Evolutionary conservation across 768 basidiomycete genomes (phyloP), one percentile per base, ranked within the genome.

Genomic region (Russula sp.): DNA sequence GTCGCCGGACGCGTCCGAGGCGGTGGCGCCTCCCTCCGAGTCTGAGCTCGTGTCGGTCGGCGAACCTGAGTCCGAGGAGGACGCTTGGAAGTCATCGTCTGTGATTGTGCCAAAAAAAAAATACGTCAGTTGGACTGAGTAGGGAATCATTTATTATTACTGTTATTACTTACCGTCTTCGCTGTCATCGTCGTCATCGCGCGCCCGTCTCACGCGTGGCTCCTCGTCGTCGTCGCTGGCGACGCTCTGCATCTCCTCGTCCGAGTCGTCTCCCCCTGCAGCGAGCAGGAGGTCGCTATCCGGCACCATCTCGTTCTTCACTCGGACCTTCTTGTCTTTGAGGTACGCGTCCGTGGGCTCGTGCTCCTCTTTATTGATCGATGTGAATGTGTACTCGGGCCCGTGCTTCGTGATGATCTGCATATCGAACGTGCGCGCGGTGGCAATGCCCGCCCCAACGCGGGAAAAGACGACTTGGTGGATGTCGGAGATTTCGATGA

Each of bases 321-420:
- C 83, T 69, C 86, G 84, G 68, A 98, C 84, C 75, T 94, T 95
- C 80, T 97, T 96, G 34, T 89, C 86, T 69, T 86, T 85, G 68
- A 99, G 75, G 74, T 91, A 98, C 22, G 83, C 79, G 70, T 94
- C 91, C 37, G 91, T 89, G 14, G 84, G 80, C 62, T 90, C 89
- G 67, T 94, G 88, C 71, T 99, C 97, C 72, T 98, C 96, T 76
- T 96, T 98, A 75, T 91, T 91, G 75, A 99, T 88, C 2, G 92
- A 90, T 1, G 90, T 90, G 75, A 99, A 99, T 20, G 84, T 88
- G 73, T 90, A 84, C 69, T 96, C 93, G 1, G 90, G 84, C 0
- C 90, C 92, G 44, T 78, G 82, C 75, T 92, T 92, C 32, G 89
- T 87, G 52, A 91, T 85, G 68, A 98, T 88, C 70, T 89, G 87